Base-by-base conservation (phyloP, 2,329 filamentous ascomycete genomes). In the Mollisia scopiformis region DNA sequence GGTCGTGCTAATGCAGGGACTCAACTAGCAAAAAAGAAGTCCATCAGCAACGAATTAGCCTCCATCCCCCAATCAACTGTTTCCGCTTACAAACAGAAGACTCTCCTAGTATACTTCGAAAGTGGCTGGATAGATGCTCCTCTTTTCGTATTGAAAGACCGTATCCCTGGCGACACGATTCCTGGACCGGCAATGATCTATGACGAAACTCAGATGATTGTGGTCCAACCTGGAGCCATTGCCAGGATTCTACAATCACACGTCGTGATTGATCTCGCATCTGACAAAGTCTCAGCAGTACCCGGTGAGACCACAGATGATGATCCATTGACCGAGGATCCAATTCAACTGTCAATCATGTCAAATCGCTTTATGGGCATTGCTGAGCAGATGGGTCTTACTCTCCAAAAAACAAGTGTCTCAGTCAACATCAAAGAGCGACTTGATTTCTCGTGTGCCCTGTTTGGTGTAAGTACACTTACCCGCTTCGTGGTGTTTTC, bases 191-290 rank as follows among this genome's bases (percentile, higher is more conserved):
- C 92, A 0, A 91, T 97, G 77, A 83, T 97, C 62, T 91, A 91
- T 2, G 93, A 93, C 69, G 88, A 89, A 6, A 93, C 90, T 0
- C 93, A 97, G 76, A 97, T 93, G 0, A 94, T 97, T 63, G 91
- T 97, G 0, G 87, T 97, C 1, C 90, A 91, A 0, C 93, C 93
- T 0, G 85, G 84, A 35, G 86, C 92, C 2, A 85, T 85, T 28
- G 93, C 93, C 0, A 77, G 92, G 27, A 62, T 65, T 21, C 86
- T 96, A 16, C 82, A 91, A 64, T 95, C 92, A 0, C 93, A 96
- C 68, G 91, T 97, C 5, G 83, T 97, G 14, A 93, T 97, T 71
- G 92, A 96, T 33, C 57, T 66, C 31, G 53, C 51, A 14, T 33
- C 46, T 31, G 39, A 55, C 13, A 47, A 27, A 23, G 11, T 49